Conservation (phyloP, 495 filamentous ascomycete genomes). For the Hypoxylon trugodes region DNA sequence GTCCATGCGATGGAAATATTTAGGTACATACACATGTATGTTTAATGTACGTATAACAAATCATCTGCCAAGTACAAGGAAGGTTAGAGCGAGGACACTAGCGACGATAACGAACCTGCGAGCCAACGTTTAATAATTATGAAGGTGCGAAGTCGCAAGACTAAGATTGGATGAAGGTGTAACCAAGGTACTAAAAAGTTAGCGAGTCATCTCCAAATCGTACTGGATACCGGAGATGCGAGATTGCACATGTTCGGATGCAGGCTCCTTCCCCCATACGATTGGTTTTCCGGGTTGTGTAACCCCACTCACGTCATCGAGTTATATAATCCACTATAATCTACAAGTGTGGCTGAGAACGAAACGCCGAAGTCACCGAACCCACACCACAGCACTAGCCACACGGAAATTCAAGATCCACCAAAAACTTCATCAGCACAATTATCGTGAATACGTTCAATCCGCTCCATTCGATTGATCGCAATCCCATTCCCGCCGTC, state of each 20-base stretch:
- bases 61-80: background rate
- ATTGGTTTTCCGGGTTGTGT: too few relatives aligned
- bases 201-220: constrained; percentile 3
- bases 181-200: too few relatives aligned
- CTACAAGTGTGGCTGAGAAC: constrained; percentile 16
- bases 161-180: too few relatives aligned
- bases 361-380: background rate
- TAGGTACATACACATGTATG: too few relatives aligned
- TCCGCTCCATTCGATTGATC: background rate
- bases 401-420: constrained; percentile 16
- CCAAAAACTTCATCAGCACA: constrained; percentile 33
- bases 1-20: constrained; percentile 34
- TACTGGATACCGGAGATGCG: too few relatives aligned
- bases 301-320: too few relatives aligned
- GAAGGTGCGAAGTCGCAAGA: constrained; percentile 4
- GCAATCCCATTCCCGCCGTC: background rate
- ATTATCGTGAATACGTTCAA: constrained; percentile 11
- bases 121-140: background rate
- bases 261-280: too few relatives aligned
- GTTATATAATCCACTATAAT: background rate
- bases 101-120: too few relatives aligned
- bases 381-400: constrained; percentile 11
- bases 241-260: too few relatives aligned
- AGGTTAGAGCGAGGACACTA: constrained; percentile 1
- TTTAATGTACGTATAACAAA: too few relatives aligned